Conservation (phyloP, 148 eudicot genomes). For the Camellia granthamiana region DNA sequence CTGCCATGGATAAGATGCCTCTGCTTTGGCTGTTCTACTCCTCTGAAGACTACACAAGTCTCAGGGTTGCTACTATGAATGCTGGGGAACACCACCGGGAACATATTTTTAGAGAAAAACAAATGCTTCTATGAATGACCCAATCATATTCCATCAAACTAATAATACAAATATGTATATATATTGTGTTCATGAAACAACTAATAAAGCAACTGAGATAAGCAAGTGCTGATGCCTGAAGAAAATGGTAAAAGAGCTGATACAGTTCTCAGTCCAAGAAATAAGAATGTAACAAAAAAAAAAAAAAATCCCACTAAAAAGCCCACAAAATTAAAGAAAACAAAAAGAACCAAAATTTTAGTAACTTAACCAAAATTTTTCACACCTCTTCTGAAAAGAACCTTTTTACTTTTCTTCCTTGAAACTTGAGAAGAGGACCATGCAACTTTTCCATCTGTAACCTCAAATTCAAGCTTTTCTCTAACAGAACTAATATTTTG, state of each 20-base stretch:
- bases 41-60: no score
- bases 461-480: conserved; percentile 15
- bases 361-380: conserved; percentile 2
- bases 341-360: not conserved
- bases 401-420: conserved; percentile 80
- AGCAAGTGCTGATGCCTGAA: not conserved
- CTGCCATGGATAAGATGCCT: no score
- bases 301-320: not conserved
- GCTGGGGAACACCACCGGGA: no score
- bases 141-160: not conserved
- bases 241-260: not conserved
- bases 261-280: not conserved
- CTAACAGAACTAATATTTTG: no score
- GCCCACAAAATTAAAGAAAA: not conserved
- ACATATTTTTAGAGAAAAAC: not conserved
- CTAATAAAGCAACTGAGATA: not conserved
- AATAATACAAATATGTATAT: no score
- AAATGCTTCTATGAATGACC: not conserved
- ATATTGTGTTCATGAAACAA: not conserved
- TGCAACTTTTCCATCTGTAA: conserved; percentile 35
- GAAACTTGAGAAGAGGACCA: conserved; percentile 47
- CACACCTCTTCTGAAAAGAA: conserved; percentile 68
- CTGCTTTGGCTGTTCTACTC: no score
- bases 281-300: not conserved
- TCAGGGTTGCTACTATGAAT: no score